phyloP scores from a whole-genome alignment of 1,284 basidiomycete genomes.

The Malassezia furfur region DNA sequence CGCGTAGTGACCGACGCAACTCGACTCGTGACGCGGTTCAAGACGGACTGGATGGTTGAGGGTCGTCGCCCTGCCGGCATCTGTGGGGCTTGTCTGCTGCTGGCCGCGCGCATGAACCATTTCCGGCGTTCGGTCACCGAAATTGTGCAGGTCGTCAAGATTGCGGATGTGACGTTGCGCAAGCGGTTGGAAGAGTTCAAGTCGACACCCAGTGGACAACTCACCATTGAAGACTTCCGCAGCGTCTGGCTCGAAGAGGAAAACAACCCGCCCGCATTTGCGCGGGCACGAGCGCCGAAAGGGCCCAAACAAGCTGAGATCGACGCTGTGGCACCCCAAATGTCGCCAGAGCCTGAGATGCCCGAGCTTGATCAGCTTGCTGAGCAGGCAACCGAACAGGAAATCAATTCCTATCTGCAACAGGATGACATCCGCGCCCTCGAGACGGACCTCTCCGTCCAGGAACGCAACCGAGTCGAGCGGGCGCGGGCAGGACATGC shows the following conservation, averaged over 20 bases:
- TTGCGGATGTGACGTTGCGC: slow-evolving; percentile 83
- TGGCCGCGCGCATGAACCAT: slow-evolving; percentile 97
- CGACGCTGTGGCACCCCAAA: slow-evolving; percentile 1
- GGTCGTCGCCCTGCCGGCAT: slow-evolving; percentile 93
- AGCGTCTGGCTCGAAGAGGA: slow-evolving; percentile 84
- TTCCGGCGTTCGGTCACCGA: slow-evolving; percentile 86
- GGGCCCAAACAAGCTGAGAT: slow-evolving; percentile 45
- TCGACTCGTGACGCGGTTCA: slow-evolving; percentile 85
- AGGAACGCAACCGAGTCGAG: slow-evolving; percentile 28
- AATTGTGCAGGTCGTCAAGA: slow-evolving; percentile 88
- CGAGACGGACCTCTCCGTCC: slow-evolving; percentile 26
- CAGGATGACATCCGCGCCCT: slow-evolving; percentile 30
- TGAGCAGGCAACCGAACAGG: slow-evolving; percentile 34
- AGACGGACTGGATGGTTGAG: slow-evolving; percentile 92
- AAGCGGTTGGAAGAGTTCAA: slow-evolving; percentile 95
- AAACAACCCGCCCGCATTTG: slow-evolving; percentile 69
- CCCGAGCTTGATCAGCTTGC: slow-evolving; percentile 32
- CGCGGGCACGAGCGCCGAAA: slow-evolving; percentile 63
- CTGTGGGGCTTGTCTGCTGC: slow-evolving; percentile 84
- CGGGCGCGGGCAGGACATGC: slow-evolving; percentile 26
- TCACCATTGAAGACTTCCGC: slow-evolving; percentile 84
- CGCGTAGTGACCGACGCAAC: slow-evolving; percentile 87
- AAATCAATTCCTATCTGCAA: slow-evolving; percentile 33
- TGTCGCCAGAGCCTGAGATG: neutral
- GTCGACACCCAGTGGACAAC: slow-evolving; percentile 69